Conservation (phyloP, 1,284 basidiomycete species). For the Tilletia horrida region DNA sequence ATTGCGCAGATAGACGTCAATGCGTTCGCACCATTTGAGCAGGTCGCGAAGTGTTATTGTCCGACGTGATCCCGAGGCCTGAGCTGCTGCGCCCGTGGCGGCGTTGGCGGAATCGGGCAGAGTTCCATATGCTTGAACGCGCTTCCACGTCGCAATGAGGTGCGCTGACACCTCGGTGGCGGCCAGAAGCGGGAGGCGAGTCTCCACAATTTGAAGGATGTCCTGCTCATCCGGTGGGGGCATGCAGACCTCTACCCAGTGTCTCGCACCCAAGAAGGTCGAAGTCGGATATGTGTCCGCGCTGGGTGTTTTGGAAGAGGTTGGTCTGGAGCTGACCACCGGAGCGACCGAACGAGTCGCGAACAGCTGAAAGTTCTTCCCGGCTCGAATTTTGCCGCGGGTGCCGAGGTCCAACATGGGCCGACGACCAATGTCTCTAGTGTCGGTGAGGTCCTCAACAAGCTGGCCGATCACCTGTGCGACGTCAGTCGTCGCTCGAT, state of each 20-base stretch:
- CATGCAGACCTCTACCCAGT: constrained; percentile 48
- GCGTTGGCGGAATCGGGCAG: background rate
- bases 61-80: constrained; percentile 27
- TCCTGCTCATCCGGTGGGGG: constrained; percentile 34
- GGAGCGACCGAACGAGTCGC: constrained; percentile 50
- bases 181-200: constrained; percentile 31
- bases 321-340: constrained; percentile 9
- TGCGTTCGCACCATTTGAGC: constrained; percentile 78
- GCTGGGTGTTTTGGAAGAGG: background rate
- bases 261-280: constrained; percentile 68
- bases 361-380: constrained; percentile 56
- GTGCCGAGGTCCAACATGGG: constrained; percentile 61
- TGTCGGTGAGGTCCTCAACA: constrained; percentile 69
- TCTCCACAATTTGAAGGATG: constrained; percentile 38
- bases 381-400: constrained; percentile 54
- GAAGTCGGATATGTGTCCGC: constrained; percentile 19
- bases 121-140: background rate
- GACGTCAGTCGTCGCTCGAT: constrained; percentile 58
- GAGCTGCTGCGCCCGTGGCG: background rate
- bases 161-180: constrained; percentile 28
- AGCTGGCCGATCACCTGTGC: constrained; percentile 57
- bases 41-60: constrained; percentile 72
- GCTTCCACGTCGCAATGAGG: constrained; percentile 41
- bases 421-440: constrained; percentile 71
- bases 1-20: constrained; percentile 61